Base-by-base conservation (phyloP, 768 basidiomycete species). In the Mycena epipterygia region DNA sequence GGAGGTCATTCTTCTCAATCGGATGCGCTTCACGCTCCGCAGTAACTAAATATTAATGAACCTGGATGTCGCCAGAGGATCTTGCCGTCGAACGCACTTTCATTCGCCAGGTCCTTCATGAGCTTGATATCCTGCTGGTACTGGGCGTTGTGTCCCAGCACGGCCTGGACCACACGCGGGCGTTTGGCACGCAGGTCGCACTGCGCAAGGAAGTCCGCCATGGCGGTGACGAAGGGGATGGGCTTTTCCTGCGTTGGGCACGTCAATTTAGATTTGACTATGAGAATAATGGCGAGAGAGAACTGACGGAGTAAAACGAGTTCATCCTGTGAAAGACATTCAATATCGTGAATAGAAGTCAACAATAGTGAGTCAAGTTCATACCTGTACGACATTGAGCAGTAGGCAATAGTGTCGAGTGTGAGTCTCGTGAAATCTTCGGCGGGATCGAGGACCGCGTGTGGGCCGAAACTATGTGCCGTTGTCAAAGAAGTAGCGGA, bases 351-450 rank as follows among this genome's bases (percentile, higher is more conserved):
- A 39, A 49, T 4, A 27, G 7, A 27, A 49, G 27, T 29, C 11
- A 2, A 9, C 21, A 14, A 25, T 52, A 49, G 19, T 27, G 29
- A 42, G 46, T 19, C 14, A 19, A 7, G 5, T 13, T 17, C 29
- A n/a, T 33, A 27, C 33, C 16, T 37, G 42, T 25, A 37, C 59
- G 61, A 16, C 39, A 29, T 30, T 3, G 33, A 30, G 5, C 35
- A 37, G 55, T 21, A 35, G 21, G 21, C 33, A 9, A 57, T 37
- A 6, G 37, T 37, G n/a, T 39, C 55, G 2, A 37, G 14, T 17
- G 37, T 46, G 52, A 87, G 78, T 3, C 84, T 79, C 19, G 87
- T 88, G 65, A 84, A 86, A 70, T 88, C 86, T 32, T 83, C 83
- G 0, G 83, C 75, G 9, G 85, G 82, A 57, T 85, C 82, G 52